Evolutionary conservation across 768 basidiomycete genomes (phyloP), one percentile per base, ranked within the genome.

Genomic region (Omphalotus guepiniiformis): DNA sequence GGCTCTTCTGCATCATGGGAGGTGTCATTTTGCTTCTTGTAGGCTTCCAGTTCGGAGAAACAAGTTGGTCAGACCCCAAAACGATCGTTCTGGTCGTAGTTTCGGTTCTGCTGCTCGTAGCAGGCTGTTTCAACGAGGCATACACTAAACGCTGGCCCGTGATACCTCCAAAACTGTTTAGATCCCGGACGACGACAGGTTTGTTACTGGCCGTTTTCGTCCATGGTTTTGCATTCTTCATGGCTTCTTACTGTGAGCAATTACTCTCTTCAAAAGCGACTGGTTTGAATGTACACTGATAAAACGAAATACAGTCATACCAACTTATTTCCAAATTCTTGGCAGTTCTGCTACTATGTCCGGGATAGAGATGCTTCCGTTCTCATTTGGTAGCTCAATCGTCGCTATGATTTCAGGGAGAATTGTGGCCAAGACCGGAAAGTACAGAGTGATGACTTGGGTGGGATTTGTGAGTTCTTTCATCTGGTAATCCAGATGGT

Each of bases 261-360:
- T 34, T 12, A 2, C n/a, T n/a, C n/a, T n/a, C n/a, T n/a, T n/a
- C n/a, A n/a, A n/a, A n/a, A n/a, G n/a, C n/a, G n/a, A n/a, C n/a
- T n/a, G n/a, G n/a, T n/a, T n/a, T n/a, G n/a, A n/a, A n/a, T n/a
- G n/a, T n/a, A n/a, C n/a, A n/a, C n/a, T n/a, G n/a, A n/a, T n/a
- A n/a, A n/a, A n/a, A n/a, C n/a, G n/a, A n/a, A n/a, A n/a, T n/a
- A 45, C 6, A 30, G 4, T 9, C 23, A 70, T 91, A 7, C 88
- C 88, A 1, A 58, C 89, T 2, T 91, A 85, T 59, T 91, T 75
- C 65, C 88, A 91, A 66, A 76, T 84, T 2, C 74, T 89, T 11
- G 88, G 88, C 1, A 72, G 84, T 1, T 83, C 84, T 6, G 85
- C 88, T 7, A 88, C 85, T 0, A 70, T 64, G 36, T 75, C 85